A percentile compares a stretch with the other conserved stretches of the same genome.
Evolutionary conservation across 2,329 filamentous ascomycete genomes (phyloP).

Genomic region (Talaromyces albobiverticillius): DNA sequence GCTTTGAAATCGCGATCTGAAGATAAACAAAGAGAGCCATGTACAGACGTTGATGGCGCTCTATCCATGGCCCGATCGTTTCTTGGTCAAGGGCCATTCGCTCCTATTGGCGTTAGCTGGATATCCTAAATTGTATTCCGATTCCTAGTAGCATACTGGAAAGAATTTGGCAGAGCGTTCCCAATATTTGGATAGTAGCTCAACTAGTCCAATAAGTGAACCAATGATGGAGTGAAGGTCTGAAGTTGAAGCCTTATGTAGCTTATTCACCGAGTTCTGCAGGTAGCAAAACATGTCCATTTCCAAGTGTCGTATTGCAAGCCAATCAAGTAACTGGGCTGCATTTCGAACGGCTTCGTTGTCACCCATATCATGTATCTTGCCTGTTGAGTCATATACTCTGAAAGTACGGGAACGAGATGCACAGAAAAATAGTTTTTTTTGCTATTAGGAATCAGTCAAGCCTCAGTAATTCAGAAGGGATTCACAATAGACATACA

Average conservation of each 20-base stretch:
- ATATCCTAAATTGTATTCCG: not conserved
- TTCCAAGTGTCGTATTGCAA: not conserved
- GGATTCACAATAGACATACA: not conserved
- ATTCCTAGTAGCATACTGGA: not conserved
- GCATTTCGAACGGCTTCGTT: not conserved
- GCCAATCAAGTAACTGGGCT: not conserved
- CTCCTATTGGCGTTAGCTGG: not conserved
- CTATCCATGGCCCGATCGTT: not conserved
- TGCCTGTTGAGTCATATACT: not conserved
- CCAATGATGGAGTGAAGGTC: not conserved
- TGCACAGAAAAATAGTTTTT: not conserved
- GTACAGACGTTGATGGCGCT: not conserved
- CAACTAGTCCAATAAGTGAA: not conserved
- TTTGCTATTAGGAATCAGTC: not conserved
- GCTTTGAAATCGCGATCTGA: not conserved
- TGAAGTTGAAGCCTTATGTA: not conserved
- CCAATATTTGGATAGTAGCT: not conserved
- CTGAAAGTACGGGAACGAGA: not conserved
- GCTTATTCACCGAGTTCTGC: not conserved
- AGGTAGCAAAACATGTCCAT: not conserved
- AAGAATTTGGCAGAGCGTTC: not conserved
- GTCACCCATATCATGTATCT: not conserved
- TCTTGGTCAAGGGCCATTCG: not conserved
- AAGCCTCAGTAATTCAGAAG: not conserved
- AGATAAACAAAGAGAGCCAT: not conserved